Percentiles rank a stretch among this genome's conserved stretches.
Conservation (phyloP, 2,329 filamentous ascomycete species). For the Chaetomiaceae sp. region DNA sequence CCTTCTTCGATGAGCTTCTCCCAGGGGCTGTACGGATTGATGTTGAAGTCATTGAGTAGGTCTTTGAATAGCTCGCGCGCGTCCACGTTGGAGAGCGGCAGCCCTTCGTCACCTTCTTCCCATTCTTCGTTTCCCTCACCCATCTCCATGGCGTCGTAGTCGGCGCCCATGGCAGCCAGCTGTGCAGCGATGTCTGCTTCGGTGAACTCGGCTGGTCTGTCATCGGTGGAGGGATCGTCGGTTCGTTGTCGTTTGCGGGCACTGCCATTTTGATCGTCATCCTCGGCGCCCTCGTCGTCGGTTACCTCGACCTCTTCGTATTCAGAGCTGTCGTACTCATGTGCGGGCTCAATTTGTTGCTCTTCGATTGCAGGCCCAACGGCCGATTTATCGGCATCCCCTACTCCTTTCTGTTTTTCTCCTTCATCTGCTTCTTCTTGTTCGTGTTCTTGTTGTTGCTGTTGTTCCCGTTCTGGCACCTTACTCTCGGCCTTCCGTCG, state of each 20-base stretch:
- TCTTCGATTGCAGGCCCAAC: constrained; percentile 30
- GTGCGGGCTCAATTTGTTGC: constrained; percentile 32
- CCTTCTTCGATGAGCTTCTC: constrained; percentile 83
- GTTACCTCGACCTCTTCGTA: constrained; percentile 75
- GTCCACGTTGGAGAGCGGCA: constrained; percentile 70
- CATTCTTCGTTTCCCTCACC: constrained; percentile 55
- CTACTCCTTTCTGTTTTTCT: constrained; percentile 30
- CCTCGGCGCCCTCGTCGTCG: constrained; percentile 55
- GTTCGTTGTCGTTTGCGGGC: constrained; percentile 47
- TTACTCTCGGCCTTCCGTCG: constrained; percentile 47
- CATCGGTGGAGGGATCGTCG: constrained; percentile 37
- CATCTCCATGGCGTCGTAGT: constrained; percentile 74
- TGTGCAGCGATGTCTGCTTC: constrained; percentile 95
- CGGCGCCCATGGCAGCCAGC: constrained; percentile 79
- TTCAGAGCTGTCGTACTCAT: constrained; percentile 59
- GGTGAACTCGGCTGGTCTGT: constrained; percentile 69
- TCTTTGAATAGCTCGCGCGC: constrained; percentile 76
- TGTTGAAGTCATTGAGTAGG: constrained; percentile 72
- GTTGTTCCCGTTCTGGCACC: constrained; percentile 26
- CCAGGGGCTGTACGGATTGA: constrained; percentile 89
- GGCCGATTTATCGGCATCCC: constrained; percentile 21
- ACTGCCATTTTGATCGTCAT: constrained; percentile 44
- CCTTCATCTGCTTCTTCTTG: too few species aligned
- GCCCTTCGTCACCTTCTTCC: constrained; percentile 67
- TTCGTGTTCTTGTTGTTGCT: too few species aligned